A percentile compares a stretch with the other conserved stretches of the same genome.
phyloP scores from a whole-genome alignment of 192 early-diverging fungal species.

The Backusella tarrabulga region DNA sequence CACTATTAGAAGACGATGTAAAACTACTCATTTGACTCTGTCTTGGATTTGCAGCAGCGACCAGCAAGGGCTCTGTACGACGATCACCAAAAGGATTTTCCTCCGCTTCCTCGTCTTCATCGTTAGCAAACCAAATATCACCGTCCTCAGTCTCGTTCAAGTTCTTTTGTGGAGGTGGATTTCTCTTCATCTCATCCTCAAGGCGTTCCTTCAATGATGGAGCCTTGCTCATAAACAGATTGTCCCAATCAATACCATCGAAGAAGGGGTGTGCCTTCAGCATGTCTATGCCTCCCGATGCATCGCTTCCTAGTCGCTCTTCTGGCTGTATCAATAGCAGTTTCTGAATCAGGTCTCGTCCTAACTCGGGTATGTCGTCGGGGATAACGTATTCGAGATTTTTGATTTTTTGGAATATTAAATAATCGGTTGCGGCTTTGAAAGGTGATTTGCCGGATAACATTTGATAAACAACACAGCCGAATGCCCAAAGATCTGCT shows the following conservation, averaged over 20 bases:
- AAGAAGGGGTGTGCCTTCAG: slow-evolving; percentile 85
- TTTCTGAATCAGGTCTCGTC: slow-evolving; percentile 73
- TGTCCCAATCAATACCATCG: slow-evolving; percentile 71
- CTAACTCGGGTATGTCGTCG: slow-evolving; percentile 62
- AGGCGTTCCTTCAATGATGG: slow-evolving; percentile 11
- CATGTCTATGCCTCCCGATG: slow-evolving; percentile 49
- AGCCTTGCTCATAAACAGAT: slow-evolving; percentile 51
- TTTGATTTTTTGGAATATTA: slow-evolving; percentile 94
- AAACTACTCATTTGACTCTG: background rate
- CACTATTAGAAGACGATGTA: background rate
- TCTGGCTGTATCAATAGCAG: slow-evolving; percentile 69
- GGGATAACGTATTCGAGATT: slow-evolving; percentile 88
- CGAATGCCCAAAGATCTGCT: slow-evolving; percentile 82
- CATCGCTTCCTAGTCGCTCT: slow-evolving; percentile 59
- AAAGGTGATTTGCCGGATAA: slow-evolving; percentile 89
- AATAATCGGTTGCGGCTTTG: slow-evolving; percentile 93
- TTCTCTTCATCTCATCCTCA: slow-evolving; percentile 13
- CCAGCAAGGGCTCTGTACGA: background rate
- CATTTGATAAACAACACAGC: slow-evolving; percentile 92
- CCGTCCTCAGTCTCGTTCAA: slow-evolving; percentile 18
- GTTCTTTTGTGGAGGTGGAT: slow-evolving; percentile 10
- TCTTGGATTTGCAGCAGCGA: background rate
- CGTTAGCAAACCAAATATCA: slow-evolving; percentile 2
- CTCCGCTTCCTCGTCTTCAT: background rate
- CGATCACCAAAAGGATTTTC: slow-evolving; percentile 7